phyloP scores from a whole-genome alignment of 2,329 filamentous ascomycete genomes.

The Teratosphaeria zuluensis region DNA sequence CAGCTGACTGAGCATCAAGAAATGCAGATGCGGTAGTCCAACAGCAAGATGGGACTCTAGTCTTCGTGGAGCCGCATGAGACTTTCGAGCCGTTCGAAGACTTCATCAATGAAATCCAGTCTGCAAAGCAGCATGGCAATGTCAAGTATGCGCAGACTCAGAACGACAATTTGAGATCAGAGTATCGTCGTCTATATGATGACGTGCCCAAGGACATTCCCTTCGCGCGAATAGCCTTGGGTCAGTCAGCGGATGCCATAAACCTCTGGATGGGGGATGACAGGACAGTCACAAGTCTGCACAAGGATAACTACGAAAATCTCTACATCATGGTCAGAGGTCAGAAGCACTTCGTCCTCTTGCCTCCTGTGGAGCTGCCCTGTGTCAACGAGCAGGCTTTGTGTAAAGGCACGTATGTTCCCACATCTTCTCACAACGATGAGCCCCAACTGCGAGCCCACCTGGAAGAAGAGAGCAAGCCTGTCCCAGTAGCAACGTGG shows the following conservation, averaged over 20 bases:
- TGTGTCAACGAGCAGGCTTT: constrained; percentile 58
- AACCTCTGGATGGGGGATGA: constrained; percentile 78
- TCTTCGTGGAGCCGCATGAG: constrained; percentile 65
- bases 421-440: constrained; percentile 10
- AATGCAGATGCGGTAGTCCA: constrained; percentile 53
- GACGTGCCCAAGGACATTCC: constrained; percentile 57
- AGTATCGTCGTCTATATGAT: constrained; percentile 55
- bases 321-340: constrained; percentile 70
- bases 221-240: constrained; percentile 64
- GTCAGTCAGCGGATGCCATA: constrained; percentile 58
- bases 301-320: constrained; percentile 81
- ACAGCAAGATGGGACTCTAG: constrained; percentile 41
- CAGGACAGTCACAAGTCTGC: constrained; percentile 58
- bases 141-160: constrained; percentile 71
- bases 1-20: constrained; percentile 33
- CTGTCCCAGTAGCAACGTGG: constrained; percentile 62
- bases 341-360: constrained; percentile 62
- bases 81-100: constrained; percentile 51
- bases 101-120: constrained; percentile 53
- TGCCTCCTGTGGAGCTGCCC: constrained; percentile 61
- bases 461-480: constrained; percentile 29
- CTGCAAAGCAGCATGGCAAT: constrained; percentile 9
- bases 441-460: constrained; percentile 19
- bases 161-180: constrained; percentile 70
- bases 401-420: constrained; percentile 49